A percentile compares a stretch with the other conserved stretches of the same genome.
phyloP scores from a whole-genome alignment of 2,329 filamentous ascomycete genomes.

The Hypocrella siamensis region DNA sequence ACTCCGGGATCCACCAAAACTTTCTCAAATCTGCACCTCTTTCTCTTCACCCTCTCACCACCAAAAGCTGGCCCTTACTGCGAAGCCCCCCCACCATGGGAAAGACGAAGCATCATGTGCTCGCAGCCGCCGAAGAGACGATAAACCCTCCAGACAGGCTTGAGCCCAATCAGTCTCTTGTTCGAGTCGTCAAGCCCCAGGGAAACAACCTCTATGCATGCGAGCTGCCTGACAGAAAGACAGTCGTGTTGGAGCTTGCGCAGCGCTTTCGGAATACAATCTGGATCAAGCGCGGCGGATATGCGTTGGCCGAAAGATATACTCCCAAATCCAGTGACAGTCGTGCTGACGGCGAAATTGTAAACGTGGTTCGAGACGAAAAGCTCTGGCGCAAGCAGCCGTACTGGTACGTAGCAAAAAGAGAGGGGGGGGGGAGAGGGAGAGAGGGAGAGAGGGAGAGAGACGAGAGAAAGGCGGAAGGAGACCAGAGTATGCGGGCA shows the following conservation, averaged over 20 bases:
- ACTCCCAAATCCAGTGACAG: slow-evolving; percentile 52
- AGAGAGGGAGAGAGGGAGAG: no score
- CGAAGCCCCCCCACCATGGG: slow-evolving; percentile 12
- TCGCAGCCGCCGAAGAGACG: slow-evolving; percentile 61
- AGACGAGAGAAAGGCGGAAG: no score
- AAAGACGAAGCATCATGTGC: slow-evolving; percentile 51
- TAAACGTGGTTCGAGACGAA: slow-evolving; percentile 85
- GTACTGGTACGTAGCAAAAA: slow-evolving; percentile 72
- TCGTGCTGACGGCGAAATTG: slow-evolving; percentile 74
- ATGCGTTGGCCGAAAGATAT: slow-evolving; percentile 62
- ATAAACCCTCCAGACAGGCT: slow-evolving; percentile 42
- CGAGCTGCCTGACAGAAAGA: slow-evolving; percentile 48
- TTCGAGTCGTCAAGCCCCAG: slow-evolving; percentile 64
- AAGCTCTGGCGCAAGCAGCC: slow-evolving; percentile 77
- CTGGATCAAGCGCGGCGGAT: slow-evolving; percentile 83
- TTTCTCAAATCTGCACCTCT: neutral
- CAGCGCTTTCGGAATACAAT: slow-evolving; percentile 80
- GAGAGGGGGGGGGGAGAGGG: no score
- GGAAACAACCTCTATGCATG: slow-evolving; percentile 85
- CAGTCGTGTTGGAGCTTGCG: slow-evolving; percentile 65
- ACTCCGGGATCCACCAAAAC: no score
- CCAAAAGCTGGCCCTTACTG: neutral
- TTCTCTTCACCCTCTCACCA: neutral
- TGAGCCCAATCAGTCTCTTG: slow-evolving; percentile 50
- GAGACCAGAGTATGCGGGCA: no score